These are phyloP conservation scores for Trichoderma hamatum DNA, from an alignment of 2,329 filamentous ascomycete species.

Conservation along the genomic window DNA sequence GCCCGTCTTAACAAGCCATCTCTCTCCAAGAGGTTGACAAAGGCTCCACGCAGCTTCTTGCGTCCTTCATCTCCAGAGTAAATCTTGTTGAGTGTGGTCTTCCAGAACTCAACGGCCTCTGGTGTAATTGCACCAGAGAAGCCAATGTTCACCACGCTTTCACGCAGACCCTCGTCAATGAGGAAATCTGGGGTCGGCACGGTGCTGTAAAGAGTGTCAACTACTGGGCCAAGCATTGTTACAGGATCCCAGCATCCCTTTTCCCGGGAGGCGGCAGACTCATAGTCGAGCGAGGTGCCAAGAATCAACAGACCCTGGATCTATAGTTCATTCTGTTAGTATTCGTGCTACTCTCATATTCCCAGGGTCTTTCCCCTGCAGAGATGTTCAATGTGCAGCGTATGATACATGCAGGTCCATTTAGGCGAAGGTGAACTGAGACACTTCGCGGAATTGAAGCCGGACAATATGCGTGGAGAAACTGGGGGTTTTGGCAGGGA, in stretches of 20 bases:
- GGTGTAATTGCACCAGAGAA: slow-evolving; percentile 47
- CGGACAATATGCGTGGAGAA: slow-evolving; percentile 3
- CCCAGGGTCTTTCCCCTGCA: not conserved
- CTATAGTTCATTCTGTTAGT: slow-evolving; percentile 35
- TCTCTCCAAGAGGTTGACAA: slow-evolving; percentile 49
- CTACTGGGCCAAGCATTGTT: slow-evolving; percentile 47
- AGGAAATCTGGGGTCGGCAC: slow-evolving; percentile 51
- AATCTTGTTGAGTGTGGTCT: slow-evolving; percentile 47
- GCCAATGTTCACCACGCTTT: slow-evolving; percentile 49
- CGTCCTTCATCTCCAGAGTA: slow-evolving; percentile 55
- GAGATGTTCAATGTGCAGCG: not conserved
- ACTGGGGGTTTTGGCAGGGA: slow-evolving; percentile 9
- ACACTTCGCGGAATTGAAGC: slow-evolving; percentile 10
- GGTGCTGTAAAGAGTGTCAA: slow-evolving; percentile 46
- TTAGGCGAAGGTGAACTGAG: slow-evolving; percentile 15
- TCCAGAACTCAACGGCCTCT: slow-evolving; percentile 50
- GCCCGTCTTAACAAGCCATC: slow-evolving; percentile 53
- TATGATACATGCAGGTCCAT: not conserved
- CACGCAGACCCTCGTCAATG: slow-evolving; percentile 50
- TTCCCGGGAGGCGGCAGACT: slow-evolving; percentile 49
- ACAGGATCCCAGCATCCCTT: slow-evolving; percentile 55
- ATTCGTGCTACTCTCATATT: slow-evolving; percentile 14
- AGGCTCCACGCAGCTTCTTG: slow-evolving; percentile 51
- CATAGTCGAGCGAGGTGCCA: slow-evolving; percentile 57
- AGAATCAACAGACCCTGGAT: slow-evolving; percentile 53